Evolutionary conservation across 2,329 filamentous ascomycete genomes (phyloP), one percentile per base, ranked within the genome.

Genomic region (Pseudogymnoascus verrucosus): DNA sequence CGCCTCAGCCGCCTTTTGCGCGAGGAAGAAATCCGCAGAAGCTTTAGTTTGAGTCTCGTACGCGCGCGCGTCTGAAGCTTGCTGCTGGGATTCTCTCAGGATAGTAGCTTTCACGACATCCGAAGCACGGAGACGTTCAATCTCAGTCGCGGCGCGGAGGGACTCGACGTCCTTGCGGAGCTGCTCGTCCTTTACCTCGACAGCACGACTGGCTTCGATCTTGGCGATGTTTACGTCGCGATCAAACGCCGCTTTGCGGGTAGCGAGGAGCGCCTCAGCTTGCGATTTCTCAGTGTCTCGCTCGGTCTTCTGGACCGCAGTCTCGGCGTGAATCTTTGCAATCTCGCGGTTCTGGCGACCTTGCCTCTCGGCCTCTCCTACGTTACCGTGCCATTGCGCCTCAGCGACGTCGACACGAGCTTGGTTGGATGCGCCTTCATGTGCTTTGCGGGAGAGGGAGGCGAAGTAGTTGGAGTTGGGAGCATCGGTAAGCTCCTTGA

Each of bases 401-500:
- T 85, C 84, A 54, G 85, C 84, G 2, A 87, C 87, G 71, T 89
- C 87, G 67, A 89, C 79, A 60, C 82, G 76, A 36, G 90, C 89
- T 74, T 93, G 90, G 76, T 93, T 93, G 67, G 87, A 87, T 11
- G 91, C 91, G 19, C 90, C 90, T 74, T 95, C 90, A 71, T 95
- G 90, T 0, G 90, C 90, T 74, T 96, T 96, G 68, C 89, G 85
- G 5, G 88, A 89, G 1, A 95, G 84, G 19, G 88, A 91, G 60
- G 88, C 86, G 71, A 96, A 96, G 77, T 96, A 96, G 69, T 87
- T 86, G n/a, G 86, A 90, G 66, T 89, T 85, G 2, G 87, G 89
- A 0, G 90, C 90, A 71, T 96, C 91, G 72, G 91, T 89, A 26
- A 96, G 83, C 73, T 96, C 91, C 76, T 95, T 95, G 70, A 96